phyloP scores from a whole-genome alignment of 371 early-diverging fungal species.

The Phascolomyces articulosus region DNA sequence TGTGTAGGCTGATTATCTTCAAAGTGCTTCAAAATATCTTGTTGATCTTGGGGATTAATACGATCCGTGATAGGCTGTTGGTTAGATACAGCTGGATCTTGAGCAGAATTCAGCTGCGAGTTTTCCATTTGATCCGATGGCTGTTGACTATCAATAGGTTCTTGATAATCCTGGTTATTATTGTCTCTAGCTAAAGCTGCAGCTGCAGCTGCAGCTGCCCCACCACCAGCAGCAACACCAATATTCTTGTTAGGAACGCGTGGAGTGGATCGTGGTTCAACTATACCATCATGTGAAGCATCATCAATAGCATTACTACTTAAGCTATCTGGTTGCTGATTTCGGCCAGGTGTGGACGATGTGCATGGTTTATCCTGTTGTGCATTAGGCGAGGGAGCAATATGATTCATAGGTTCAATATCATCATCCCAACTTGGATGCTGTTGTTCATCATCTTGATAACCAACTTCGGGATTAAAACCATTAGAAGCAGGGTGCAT shows the following conservation, averaged over 20 bases:
- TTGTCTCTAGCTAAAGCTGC: constrained; percentile 22
- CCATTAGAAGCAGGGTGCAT: background rate
- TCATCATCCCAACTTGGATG: background rate
- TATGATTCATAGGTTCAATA: too few species aligned
- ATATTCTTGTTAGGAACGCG: too few species aligned
- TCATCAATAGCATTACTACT: background rate
- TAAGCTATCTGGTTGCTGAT: too few species aligned
- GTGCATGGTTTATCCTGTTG: background rate
- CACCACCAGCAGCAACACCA: background rate
- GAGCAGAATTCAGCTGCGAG: background rate
- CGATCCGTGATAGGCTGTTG: background rate
- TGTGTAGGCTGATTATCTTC: background rate
- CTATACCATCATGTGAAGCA: background rate
- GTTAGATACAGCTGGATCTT: background rate
- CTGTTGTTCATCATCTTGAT: background rate
- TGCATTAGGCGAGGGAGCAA: background rate
- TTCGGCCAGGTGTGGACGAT: too few species aligned
- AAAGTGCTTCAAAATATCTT: background rate
- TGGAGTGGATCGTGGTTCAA: background rate
- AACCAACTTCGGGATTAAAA: too few species aligned
- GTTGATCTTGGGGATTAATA: background rate
- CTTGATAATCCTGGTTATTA: background rate
- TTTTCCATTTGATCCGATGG: background rate
- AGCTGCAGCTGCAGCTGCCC: constrained; percentile 20
- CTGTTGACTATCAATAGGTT: background rate